phyloP scores from a whole-genome alignment of 768 basidiomycete genomes.

The Mrakia frigida region DNA sequence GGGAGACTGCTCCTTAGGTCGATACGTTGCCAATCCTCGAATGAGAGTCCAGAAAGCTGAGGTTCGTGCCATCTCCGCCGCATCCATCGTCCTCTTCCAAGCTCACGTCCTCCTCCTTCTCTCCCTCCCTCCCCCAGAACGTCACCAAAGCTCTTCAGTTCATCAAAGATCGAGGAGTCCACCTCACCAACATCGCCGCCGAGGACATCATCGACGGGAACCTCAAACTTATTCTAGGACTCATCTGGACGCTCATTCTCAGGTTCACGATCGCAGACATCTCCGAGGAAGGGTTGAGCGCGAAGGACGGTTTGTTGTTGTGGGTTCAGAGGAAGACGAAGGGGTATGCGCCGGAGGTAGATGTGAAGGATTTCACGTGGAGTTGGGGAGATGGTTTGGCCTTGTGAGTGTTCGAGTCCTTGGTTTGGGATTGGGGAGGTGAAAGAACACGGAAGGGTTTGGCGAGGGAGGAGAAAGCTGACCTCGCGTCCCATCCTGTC shows the following conservation, averaged over 20 bases:
- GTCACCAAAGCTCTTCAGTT: constrained; percentile 94
- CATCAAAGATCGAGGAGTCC: constrained; percentile 87
- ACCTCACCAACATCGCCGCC: constrained; percentile 82
- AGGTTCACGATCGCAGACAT: constrained; percentile 98
- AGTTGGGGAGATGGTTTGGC: constrained; percentile 96
- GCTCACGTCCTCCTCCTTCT: neutral
- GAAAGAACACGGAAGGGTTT: no score
- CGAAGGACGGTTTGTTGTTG: constrained; percentile 90
- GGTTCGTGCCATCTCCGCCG: constrained; percentile 32
- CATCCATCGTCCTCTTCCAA: neutral
- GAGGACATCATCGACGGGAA: constrained; percentile 96
- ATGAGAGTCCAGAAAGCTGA: constrained; percentile 97
- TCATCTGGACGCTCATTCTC: constrained; percentile 93
- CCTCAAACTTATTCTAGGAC: constrained; percentile 85
- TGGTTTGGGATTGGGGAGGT: no score
- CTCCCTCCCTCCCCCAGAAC: constrained; percentile 50
- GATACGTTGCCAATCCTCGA: constrained; percentile 81
- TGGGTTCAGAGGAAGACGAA: constrained; percentile 98
- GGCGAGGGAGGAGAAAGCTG: neutral
- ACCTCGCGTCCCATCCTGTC: neutral
- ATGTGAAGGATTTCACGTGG: constrained; percentile 86
- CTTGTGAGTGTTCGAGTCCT: constrained; percentile 56
- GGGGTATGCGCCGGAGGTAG: constrained; percentile 73
- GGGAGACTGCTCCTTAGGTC: constrained; percentile 90
- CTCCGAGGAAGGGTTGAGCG: constrained; percentile 96